phyloP scores from a whole-genome alignment of 139 green algal genomes.

The Closterium sp. region DNA sequence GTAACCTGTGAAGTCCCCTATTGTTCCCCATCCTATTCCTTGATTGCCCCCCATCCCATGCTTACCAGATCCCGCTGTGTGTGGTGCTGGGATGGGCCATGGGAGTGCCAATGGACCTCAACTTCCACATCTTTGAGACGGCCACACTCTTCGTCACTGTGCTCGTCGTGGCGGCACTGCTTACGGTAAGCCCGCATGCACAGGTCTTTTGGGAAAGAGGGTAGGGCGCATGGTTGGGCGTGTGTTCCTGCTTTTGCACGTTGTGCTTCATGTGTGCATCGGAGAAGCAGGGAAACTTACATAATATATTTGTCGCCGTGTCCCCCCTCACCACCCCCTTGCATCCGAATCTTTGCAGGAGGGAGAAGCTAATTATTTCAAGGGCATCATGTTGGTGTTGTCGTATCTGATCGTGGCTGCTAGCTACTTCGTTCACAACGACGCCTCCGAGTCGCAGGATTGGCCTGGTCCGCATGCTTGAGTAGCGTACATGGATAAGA shows the following conservation, averaged over 20 bases:
- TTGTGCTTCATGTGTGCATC: not conserved
- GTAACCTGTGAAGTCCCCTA: too few relatives aligned
- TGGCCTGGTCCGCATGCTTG: not conserved
- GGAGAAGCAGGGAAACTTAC: not conserved
- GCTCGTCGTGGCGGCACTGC: slow-evolving; percentile 48
- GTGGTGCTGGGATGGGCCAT: slow-evolving; percentile 70
- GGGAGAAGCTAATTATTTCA: slow-evolving; percentile 72
- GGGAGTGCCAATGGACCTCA: slow-evolving; percentile 69
- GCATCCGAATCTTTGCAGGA: slow-evolving; percentile 51
- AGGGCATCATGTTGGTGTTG: slow-evolving; percentile 70
- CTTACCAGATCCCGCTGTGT: slow-evolving; percentile 58
- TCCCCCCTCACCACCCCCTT: too few relatives aligned
- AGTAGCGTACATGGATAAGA: not conserved
- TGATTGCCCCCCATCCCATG: slow-evolving; percentile 51
- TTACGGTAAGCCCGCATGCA: slow-evolving; percentile 7
- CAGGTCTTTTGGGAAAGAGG: not conserved
- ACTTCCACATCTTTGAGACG: slow-evolving; percentile 74
- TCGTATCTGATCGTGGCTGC: slow-evolving; percentile 69
- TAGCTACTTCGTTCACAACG: slow-evolving; percentile 65
- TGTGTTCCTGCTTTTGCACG: not conserved
- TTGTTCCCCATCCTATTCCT: too few relatives aligned
- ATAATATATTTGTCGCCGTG: not conserved
- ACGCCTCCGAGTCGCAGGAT: slow-evolving; percentile 8
- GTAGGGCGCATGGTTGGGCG: not conserved
- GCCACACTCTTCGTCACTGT: slow-evolving; percentile 67